Conservation (phyloP, 108 stramenopile species). For the Cylindrotheca fusiformis region DNA sequence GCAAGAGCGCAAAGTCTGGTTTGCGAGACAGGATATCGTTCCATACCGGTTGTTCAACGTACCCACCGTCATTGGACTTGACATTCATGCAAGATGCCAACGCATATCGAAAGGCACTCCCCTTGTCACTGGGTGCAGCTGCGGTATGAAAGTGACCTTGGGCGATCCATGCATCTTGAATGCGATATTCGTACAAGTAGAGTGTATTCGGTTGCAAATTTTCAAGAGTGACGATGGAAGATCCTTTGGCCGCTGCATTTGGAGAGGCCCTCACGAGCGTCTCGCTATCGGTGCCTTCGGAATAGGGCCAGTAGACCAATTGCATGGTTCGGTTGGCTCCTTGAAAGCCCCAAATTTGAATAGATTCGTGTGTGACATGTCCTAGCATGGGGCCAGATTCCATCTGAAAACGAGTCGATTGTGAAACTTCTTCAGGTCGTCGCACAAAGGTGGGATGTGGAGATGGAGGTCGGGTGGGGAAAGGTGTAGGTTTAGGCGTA, state of each 20-base stretch:
- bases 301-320: constrained; percentile 1
- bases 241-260: not conserved
- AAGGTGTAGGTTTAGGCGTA: not conserved
- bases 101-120: constrained; percentile 13
- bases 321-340: constrained; percentile 12
- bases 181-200: constrained; percentile 18
- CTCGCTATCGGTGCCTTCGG: not conserved
- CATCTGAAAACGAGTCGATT: not conserved
- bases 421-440: not conserved
- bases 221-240: not conserved
- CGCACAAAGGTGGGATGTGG: not conserved
- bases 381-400: constrained; percentile 27
- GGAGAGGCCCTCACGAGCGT: not conserved
- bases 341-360: constrained; percentile 21
- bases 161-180: constrained; percentile 8
- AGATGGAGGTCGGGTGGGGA: not conserved
- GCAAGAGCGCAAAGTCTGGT: constrained; percentile 24
- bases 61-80: not conserved
- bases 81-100: constrained; percentile 28
- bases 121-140: not conserved
- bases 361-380: constrained; percentile 22
- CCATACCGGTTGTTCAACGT: constrained; percentile 25
- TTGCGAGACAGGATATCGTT: constrained; percentile 2
- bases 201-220: constrained; percentile 8
- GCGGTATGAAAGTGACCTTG: constrained; percentile 16